Base-by-base conservation (phyloP, 352 stramenopile genomes). In the Peronospora tabacina region DNA sequence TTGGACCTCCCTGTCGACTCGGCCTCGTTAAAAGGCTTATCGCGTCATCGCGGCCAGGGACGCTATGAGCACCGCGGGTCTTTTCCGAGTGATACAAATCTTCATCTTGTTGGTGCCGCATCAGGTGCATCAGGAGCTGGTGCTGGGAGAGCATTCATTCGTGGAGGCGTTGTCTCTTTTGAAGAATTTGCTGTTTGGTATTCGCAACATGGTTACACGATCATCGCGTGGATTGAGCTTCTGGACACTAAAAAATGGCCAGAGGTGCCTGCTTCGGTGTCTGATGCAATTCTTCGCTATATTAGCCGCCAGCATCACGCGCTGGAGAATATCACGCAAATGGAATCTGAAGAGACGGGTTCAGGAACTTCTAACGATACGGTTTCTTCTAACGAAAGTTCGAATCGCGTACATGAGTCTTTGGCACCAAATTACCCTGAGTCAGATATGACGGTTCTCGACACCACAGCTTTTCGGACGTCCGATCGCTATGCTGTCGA, bases 181-280 rank as follows among this genome's bases (percentile, higher is more conserved):
- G 75, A 90, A 44, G 75, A 89, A 36, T 95, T 95, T 63, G 79
- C 74, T 5, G 59, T 74, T 8, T 95, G 85, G 85, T 95, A 95
- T 54, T 85, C 75, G 8, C 67, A 78, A 15, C 67, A 86, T 44
- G 85, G 85, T 3, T 84, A 85, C 47, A 82, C 73, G 15, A 80
- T 90, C 24, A 91, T 93, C 12, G 78, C 85, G 2, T 95, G 84
- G 83, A 77, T 94, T 37, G 83, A 94, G 49, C 52, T 95, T 0
- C 50, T 94, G 9, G 80, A 90, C 36, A 59, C 80, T 2, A 87
- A 87, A 47, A 93, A 94, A 49, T 93, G 82, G 82, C 82, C 79
- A 0, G 66, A 74, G 37, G 80, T 90, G 26, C 74, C 65, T 48
- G 55, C 58, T 15, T 68, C 66, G 0, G 72, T 94, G 0, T 66